A percentile compares a stretch with the other conserved stretches of the same genome.
Conservation (phyloP, 768 basidiomycete genomes). For the Termitomyces sp. region DNA sequence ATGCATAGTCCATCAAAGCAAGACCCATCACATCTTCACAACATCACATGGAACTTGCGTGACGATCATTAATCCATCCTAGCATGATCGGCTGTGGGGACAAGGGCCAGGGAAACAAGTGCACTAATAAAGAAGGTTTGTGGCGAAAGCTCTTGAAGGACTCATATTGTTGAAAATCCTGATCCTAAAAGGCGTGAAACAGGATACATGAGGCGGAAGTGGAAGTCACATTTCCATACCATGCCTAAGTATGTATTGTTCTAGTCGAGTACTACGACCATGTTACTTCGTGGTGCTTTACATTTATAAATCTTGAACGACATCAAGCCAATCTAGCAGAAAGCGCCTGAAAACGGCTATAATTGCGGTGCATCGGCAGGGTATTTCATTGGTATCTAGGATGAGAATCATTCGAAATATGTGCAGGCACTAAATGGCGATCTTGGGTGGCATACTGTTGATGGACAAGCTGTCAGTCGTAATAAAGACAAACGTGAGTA, state of each 20-base stretch:
- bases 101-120: background rate
- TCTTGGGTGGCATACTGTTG: conserved; percentile 30
- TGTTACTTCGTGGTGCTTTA: background rate
- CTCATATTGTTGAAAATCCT: no score
- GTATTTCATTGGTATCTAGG: conserved; percentile 38
- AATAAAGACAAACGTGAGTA: background rate
- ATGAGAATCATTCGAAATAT: conserved; percentile 36
- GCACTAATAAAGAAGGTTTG: background rate
- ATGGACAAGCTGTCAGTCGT: background rate
- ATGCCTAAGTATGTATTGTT: background rate
- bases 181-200: no score
- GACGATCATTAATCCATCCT: background rate
- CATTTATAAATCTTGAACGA: background rate
- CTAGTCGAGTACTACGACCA: background rate
- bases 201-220: no score
- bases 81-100: background rate
- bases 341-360: background rate
- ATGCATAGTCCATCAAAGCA: background rate
- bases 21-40: no score
- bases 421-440: conserved; percentile 30
- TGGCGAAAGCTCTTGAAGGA: background rate
- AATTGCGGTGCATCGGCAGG: background rate
- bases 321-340: conserved; percentile 1
- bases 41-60: background rate
- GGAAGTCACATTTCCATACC: background rate